Base-by-base conservation (phyloP, 208 protist genomes). In the Porcisia deanei region DNA sequence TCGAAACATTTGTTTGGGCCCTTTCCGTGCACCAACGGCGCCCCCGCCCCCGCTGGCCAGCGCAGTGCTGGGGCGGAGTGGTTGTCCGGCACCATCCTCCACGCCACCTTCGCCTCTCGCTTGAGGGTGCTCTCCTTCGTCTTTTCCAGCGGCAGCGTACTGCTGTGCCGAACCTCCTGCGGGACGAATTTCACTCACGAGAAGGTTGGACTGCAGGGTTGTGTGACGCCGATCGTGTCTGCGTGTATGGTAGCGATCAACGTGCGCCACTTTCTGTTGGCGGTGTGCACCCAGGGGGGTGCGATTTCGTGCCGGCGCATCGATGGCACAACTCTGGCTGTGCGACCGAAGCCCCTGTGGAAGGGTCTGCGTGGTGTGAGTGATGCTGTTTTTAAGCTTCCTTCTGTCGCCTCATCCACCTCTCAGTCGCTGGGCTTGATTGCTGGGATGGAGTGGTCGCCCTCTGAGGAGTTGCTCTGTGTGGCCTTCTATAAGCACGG, bases 401-500 rank as follows among this genome's bases (percentile, higher is more conserved):
- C 69, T 1, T 54, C 55, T 8, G n/a, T 67, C 5, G 20, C 49
- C 58, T 39, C 25, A 25, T n/a, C 37, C 53, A 25, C 73, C 16
- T 43, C 70, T 73, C 72, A 74, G 55, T 76, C 49, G 18, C 59
- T 71, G 5, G 83, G 87, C 43, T 72, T 88, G 5, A 85, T 96
- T 64, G 63, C 79, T 34, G 75, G 66, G 4, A 59, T 96, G 77
- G 75, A 88, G 65, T 94, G 91, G 92, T 86, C 83, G 47, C 71
- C 78, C 1, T 72, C 67, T 1, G 90, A 89, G 64, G 90, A 94
- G 59, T 45, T 89, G 81, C 86, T 94, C 10, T 90, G 84, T 74
- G 83, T 93, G 54, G 88, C 87, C 67, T 92, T 88, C 72, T 83
- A 82, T 66, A 80, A 81, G 61, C n/a, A 73, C 57, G 90, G 89